Percentiles rank a stretch among this genome's conserved stretches.
phyloP scores from a whole-genome alignment of 352 stramenopile species.

The Phytophthora brassicae region DNA sequence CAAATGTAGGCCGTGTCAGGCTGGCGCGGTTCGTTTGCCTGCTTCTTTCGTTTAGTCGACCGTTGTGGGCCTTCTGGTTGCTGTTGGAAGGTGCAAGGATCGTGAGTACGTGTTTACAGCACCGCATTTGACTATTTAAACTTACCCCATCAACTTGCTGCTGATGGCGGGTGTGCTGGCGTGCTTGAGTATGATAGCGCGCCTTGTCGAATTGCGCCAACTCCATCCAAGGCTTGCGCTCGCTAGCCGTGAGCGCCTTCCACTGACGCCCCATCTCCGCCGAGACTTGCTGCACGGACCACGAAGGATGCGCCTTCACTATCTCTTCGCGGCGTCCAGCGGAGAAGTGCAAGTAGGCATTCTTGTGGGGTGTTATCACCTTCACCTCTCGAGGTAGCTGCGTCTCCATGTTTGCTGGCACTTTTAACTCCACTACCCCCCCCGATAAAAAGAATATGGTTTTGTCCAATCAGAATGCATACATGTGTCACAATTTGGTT shows the following conservation, averaged over 20 bases:
- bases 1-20: conserved; percentile 69
- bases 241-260: conserved; percentile 41
- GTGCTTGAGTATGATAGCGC: conserved; percentile 43
- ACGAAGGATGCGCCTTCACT: conserved; percentile 33
- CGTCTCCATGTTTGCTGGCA: conserved; percentile 9
- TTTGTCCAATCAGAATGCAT: neutral
- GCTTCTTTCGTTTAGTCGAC: conserved; percentile 40
- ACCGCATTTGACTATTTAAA: neutral
- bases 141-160: conserved; percentile 13
- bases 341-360: conserved; percentile 59
- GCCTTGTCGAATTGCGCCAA: conserved; percentile 63
- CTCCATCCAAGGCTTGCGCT: conserved; percentile 54
- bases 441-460: neutral
- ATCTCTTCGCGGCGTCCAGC: conserved; percentile 36
- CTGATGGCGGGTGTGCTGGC: conserved; percentile 23
- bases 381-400: conserved; percentile 10
- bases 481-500: conserved; percentile 5
- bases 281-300: conserved; percentile 52
- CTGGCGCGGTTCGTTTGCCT: conserved; percentile 43
- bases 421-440: neutral
- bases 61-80: conserved; percentile 5
- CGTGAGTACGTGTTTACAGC: neutral
- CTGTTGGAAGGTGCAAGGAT: neutral
- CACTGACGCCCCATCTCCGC: conserved; percentile 52
- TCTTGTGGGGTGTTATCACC: conserved; percentile 31